Conservation (phyloP, 441 rosid genomes). For the Gossypium trilobum region DNA sequence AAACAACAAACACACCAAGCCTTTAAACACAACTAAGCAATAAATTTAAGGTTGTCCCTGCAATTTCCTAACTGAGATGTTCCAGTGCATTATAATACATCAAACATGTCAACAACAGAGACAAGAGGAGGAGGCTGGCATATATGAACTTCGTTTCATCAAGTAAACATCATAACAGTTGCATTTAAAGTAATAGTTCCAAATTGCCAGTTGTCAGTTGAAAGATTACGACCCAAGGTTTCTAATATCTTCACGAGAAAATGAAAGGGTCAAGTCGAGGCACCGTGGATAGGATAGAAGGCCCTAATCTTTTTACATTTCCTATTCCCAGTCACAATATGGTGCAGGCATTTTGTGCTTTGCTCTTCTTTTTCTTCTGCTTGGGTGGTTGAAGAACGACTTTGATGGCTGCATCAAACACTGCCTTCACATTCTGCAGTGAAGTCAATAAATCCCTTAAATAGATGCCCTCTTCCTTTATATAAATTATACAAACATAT, state of each 20-base stretch:
- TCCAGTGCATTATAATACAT: constrained; percentile 30
- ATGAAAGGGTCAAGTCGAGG: constrained; percentile 3
- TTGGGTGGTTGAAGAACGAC: constrained; percentile 79
- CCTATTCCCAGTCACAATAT: constrained; percentile 39
- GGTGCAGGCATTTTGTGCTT: constrained; percentile 63
- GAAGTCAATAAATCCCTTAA: constrained; percentile 15
- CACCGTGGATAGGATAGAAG: constrained; percentile 4
- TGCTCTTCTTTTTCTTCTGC: constrained; percentile 62
- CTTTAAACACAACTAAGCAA: constrained; percentile 3
- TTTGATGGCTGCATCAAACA: constrained; percentile 65
- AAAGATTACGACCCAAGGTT: constrained; percentile 20
- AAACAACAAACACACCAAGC: constrained; percentile 8
- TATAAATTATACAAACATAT: background rate
- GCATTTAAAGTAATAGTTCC: constrained; percentile 22
- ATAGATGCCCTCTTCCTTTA: background rate
- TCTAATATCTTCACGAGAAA: constrained; percentile 21
- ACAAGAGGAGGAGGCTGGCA: constrained; percentile 20
- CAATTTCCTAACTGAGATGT: constrained; percentile 24
- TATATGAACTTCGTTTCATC: constrained; percentile 24
- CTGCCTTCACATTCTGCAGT: constrained; percentile 65
- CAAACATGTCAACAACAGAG: constrained; percentile 27
- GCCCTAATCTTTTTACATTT: constrained; percentile 21
- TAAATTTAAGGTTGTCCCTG: constrained; percentile 17
- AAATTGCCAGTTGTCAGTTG: constrained; percentile 23
- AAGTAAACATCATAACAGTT: constrained; percentile 24